phyloP scores from a whole-genome alignment of 1,139 yeast genomes.

The Nakaseomyces glabratus region DNA sequence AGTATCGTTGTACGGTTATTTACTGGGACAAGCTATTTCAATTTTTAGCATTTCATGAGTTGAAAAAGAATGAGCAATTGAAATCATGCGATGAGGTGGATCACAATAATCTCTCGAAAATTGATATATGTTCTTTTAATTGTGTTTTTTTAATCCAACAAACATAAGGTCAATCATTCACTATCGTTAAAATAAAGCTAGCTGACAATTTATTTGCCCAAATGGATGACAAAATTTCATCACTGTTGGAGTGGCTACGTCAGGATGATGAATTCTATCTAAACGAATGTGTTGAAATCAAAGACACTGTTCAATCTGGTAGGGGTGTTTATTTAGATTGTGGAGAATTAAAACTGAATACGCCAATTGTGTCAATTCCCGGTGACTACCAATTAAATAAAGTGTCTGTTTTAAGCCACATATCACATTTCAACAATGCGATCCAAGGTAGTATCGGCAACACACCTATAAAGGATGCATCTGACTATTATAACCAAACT shows the following conservation, averaged over 20 bases:
- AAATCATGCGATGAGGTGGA: too few species aligned
- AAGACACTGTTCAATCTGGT: constrained; percentile 41
- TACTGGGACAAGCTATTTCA: too few species aligned
- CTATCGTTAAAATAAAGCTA: too few species aligned
- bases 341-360: constrained; percentile 33
- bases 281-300: constrained; percentile 22
- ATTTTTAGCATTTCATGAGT: too few species aligned
- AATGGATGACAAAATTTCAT: constrained; percentile 15
- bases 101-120: too few species aligned
- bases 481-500: constrained; percentile 15
- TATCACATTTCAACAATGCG: constrained; percentile 14
- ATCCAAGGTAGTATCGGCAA: constrained; percentile 17
- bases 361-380: constrained; percentile 48
- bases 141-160: too few species aligned
- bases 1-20: too few species aligned
- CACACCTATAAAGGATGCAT: constrained; percentile 22
- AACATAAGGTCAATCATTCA: too few species aligned
- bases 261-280: constrained; percentile 16
- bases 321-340: constrained; percentile 48
- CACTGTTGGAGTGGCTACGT: constrained; percentile 20
- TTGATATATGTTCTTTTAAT: too few species aligned
- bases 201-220: too few species aligned
- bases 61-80: too few species aligned
- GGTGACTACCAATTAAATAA: constrained; percentile 52
- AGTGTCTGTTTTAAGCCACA: constrained; percentile 43